Evolutionary conservation across 1,139 yeast species (phyloP).

Genomic region (Pichia sp.): DNA sequence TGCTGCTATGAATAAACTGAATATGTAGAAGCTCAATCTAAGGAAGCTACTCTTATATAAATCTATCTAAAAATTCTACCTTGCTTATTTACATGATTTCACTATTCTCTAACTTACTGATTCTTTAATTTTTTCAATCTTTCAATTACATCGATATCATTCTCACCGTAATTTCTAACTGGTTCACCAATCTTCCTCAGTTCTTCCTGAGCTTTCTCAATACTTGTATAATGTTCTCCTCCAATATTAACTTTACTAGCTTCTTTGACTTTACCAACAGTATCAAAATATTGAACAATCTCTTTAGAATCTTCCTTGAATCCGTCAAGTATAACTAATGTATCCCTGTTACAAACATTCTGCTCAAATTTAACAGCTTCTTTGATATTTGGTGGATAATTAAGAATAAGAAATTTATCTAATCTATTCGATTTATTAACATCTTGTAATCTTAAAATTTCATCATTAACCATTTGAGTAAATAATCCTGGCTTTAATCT

Average conservation of each 20-base stretch:
- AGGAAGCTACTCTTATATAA: too few relatives aligned
- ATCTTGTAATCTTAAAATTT: slow-evolving; percentile 31
- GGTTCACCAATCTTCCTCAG: slow-evolving; percentile 26
- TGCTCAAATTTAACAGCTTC: slow-evolving; percentile 61
- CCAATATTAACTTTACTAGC: background rate
- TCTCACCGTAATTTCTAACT: slow-evolving; percentile 20
- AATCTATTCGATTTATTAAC: slow-evolving; percentile 37
- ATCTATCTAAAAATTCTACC: too few relatives aligned
- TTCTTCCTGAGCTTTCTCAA: slow-evolving; percentile 21
- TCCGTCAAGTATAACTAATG: slow-evolving; percentile 23
- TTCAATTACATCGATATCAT: slow-evolving; percentile 28
- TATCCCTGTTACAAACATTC: slow-evolving; percentile 41
- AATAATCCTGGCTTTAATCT: slow-evolving; percentile 51
- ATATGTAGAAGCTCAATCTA: too few relatives aligned
- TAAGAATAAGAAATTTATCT: slow-evolving; percentile 38
- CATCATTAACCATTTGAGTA: slow-evolving; percentile 48
- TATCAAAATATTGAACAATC: slow-evolving; percentile 49
- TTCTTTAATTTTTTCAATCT: slow-evolving; percentile 26
- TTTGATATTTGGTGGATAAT: slow-evolving; percentile 51
- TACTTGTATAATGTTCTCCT: background rate
- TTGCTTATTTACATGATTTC: background rate
- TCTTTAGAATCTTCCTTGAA: slow-evolving; percentile 28
- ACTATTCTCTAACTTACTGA: too few relatives aligned
- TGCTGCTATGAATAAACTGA: slow-evolving; percentile 3
- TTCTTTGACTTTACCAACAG: slow-evolving; percentile 44